phyloP scores from a whole-genome alignment of 768 basidiomycete species.

The Termitomyces heimii region DNA sequence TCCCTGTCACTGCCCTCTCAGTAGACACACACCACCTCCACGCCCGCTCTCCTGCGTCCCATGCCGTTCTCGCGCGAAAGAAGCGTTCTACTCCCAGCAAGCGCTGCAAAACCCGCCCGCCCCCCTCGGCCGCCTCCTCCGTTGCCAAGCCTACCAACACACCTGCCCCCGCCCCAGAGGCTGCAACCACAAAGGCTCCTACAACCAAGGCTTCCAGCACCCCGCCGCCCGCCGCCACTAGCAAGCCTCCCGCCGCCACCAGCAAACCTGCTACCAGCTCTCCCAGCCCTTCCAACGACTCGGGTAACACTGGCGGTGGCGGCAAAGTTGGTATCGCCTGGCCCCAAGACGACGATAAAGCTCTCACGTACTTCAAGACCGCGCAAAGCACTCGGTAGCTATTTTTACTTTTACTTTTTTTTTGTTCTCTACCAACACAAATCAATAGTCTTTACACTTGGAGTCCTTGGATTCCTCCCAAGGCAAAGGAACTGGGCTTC shows the following conservation, averaged over 20 bases:
- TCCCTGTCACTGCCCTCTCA: constrained; percentile 49
- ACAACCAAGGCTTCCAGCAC: constrained; percentile 2
- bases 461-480: constrained; percentile 45
- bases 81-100: constrained; percentile 37
- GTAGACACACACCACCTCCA: constrained; percentile 30
- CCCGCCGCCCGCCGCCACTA: constrained; percentile 11
- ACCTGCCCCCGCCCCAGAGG: constrained; percentile 3
- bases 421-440: neutral
- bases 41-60: constrained; percentile 40
- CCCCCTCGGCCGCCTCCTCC: constrained; percentile 18
- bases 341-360: constrained; percentile 47
- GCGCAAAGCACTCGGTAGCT: constrained; percentile 37
- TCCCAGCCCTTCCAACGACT: constrained; percentile 6
- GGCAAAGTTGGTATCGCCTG: constrained; percentile 64
- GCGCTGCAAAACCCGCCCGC: constrained; percentile 54
- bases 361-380: constrained; percentile 48
- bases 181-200: constrained; percentile 3
- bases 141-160: constrained; percentile 14
- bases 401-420: neutral
- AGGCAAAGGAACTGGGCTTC: constrained; percentile 39
- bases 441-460: constrained; percentile 55
- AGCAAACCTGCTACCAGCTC: constrained; percentile 4
- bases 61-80: constrained; percentile 43
- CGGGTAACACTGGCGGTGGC: constrained; percentile 14
- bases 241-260: constrained; percentile 12